Evolutionary conservation across 257 asterid species (phyloP).

Genomic region (Solanum virginianum): DNA sequence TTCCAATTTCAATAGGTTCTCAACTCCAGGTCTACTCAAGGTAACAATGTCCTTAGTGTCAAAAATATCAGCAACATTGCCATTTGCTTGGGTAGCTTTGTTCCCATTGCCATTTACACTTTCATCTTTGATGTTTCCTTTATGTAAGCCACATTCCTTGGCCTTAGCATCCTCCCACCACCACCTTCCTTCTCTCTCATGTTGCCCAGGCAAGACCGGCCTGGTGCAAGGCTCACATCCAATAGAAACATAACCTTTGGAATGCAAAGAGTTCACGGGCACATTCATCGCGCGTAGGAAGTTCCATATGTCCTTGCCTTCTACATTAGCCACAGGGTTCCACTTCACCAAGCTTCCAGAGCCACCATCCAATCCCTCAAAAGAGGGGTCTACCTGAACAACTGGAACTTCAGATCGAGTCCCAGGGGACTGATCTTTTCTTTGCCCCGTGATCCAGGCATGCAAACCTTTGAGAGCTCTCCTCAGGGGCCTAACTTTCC

Average conservation of each 20-base stretch:
- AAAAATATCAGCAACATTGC: conserved; percentile 41
- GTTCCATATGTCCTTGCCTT: conserved; percentile 62
- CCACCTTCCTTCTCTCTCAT: conserved; percentile 94
- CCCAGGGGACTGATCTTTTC: conserved; percentile 89
- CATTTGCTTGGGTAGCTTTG: conserved; percentile 18
- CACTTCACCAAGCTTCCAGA: conserved; percentile 77
- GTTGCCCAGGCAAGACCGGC: conserved; percentile 77
- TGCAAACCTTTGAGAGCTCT: conserved; percentile 73
- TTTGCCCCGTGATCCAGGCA: conserved; percentile 86
- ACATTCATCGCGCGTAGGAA: conserved; percentile 61
- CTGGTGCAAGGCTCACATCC: conserved; percentile 93
- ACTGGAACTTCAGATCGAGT: conserved; percentile 72
- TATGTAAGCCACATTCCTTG: conserved; percentile 84
- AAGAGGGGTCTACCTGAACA: conserved; percentile 73
- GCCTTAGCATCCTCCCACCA: conserved; percentile 98
- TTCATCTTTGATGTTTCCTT: conserved; percentile 63
- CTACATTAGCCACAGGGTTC: conserved; percentile 72
- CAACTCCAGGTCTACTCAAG: conserved; percentile 62
- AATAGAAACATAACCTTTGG: conserved; percentile 59
- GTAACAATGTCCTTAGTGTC: conserved; percentile 21
- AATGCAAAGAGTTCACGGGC: conserved; percentile 66
- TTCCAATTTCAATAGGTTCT: conserved; percentile 54
- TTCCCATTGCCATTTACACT: conserved; percentile 14
- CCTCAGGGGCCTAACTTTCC: conserved; percentile 72
- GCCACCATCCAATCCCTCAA: conserved; percentile 79